Evolutionary conservation across 139 green algal species (phyloP).

Genomic region (Chlamydomonas sp.): DNA sequence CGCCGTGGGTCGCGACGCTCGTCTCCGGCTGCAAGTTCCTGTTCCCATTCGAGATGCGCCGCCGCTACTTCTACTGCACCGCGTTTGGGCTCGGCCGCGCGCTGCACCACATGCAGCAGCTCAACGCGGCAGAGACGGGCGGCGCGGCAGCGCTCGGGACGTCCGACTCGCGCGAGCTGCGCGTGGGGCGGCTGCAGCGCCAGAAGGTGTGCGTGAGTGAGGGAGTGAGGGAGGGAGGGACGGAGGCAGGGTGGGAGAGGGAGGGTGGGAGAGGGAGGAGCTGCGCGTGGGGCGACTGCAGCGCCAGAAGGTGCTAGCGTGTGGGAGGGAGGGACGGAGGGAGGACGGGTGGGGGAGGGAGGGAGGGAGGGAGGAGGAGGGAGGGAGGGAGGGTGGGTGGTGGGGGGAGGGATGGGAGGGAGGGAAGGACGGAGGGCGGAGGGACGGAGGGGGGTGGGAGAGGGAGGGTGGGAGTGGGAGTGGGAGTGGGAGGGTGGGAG

Average conservation of each 20-base stretch:
- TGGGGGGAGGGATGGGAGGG: too few relatives aligned
- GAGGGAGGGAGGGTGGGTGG: too few relatives aligned
- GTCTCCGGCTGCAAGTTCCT: conserved; percentile 52
- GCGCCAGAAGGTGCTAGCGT: conserved; percentile 67
- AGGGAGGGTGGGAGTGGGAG: too few relatives aligned
- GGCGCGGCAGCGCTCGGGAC: conserved; percentile 22
- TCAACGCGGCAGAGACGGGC: conserved; percentile 55
- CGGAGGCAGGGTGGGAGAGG: too few relatives aligned
- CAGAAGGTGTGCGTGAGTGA: too few relatives aligned
- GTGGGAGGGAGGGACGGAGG: background rate
- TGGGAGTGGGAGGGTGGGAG: too few relatives aligned
- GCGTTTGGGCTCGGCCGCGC: conserved; percentile 78
- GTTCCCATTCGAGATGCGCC: conserved; percentile 83
- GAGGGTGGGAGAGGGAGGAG: too few relatives aligned
- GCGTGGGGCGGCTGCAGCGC: conserved; percentile 74
- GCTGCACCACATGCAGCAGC: conserved; percentile 80
- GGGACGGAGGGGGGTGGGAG: too few relatives aligned
- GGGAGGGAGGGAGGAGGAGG: too few relatives aligned
- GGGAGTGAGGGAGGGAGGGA: background rate
- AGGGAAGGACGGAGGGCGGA: too few relatives aligned
- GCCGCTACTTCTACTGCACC: conserved; percentile 81
- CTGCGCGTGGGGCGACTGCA: conserved; percentile 73
- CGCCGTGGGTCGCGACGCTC: conserved; percentile 71
- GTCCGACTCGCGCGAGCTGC: conserved; percentile 52
- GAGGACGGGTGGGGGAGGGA: too few relatives aligned